Conservation (phyloP, 352 stramenopile genomes). For the Pythium diclinum region DNA sequence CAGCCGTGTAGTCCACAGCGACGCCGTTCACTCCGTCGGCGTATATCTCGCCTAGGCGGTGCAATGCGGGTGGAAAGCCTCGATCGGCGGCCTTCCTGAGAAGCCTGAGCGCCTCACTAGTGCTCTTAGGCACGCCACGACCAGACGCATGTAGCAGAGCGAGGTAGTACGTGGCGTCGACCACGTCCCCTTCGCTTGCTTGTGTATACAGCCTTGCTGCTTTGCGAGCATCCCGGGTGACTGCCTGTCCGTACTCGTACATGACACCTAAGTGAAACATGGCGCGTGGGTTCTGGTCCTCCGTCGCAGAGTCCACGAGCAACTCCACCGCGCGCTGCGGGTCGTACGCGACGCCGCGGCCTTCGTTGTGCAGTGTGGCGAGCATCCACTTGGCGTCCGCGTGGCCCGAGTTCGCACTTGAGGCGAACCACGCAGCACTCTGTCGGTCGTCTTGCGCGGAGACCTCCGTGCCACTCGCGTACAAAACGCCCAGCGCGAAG, state of each 20-base stretch:
- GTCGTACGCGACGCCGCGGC: constrained; percentile 19
- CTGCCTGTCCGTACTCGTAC: constrained; percentile 29
- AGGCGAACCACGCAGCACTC: constrained; percentile 15
- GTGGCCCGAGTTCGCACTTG: constrained; percentile 24
- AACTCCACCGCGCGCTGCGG: constrained; percentile 10
- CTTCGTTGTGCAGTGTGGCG: constrained; percentile 22
- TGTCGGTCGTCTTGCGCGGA: constrained; percentile 14
- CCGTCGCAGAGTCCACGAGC: constrained; percentile 13
- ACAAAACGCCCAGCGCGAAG: constrained; percentile 29
- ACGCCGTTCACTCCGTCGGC: constrained; percentile 30
- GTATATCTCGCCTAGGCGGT: constrained; percentile 50
- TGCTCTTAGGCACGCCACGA: constrained; percentile 42
- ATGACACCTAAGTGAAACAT: constrained; percentile 28
- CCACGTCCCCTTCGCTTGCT: constrained; percentile 27
- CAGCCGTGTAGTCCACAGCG: constrained; percentile 37
- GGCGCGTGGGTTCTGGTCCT: constrained; percentile 10
- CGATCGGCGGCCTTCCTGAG: constrained; percentile 42
- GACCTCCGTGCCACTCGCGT: constrained; percentile 6
- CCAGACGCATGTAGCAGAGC: constrained; percentile 43
- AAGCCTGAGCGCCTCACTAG: constrained; percentile 27
- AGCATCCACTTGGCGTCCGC: constrained; percentile 30
- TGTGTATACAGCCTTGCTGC: constrained; percentile 23
- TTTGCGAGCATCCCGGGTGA: constrained; percentile 5
- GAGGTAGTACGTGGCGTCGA: constrained; percentile 56
- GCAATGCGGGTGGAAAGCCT: constrained; percentile 46